Percentiles rank a stretch among this genome's conserved stretches.
phyloP scores from a whole-genome alignment of 495 filamentous ascomycete species.

The Hypoxylon intermedium region DNA sequence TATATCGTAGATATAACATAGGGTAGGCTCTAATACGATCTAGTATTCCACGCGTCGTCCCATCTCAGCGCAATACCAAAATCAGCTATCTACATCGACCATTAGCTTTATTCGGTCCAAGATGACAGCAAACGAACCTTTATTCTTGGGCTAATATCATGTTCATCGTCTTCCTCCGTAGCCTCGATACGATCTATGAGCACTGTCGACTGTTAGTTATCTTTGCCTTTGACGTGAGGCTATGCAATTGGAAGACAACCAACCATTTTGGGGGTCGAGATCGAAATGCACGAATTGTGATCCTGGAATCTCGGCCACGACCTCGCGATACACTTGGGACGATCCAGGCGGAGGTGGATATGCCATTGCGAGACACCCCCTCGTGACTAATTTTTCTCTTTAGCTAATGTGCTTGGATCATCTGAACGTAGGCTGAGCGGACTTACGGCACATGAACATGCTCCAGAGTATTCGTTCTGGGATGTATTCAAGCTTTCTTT shows the following conservation, averaged over 20 bases:
- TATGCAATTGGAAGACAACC: not conserved
- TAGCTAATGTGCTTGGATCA: not conserved
- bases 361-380: constrained; percentile 11
- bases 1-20: not conserved
- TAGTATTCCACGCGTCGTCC: not conserved
- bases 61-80: not conserved
- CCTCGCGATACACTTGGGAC: not conserved
- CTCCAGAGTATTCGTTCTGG: constrained; percentile 20
- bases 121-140: constrained; percentile 1
- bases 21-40: not conserved
- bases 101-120: not conserved
- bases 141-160: not conserved
- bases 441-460: constrained; percentile 21
- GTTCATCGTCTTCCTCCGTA: not conserved
- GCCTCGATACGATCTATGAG: not conserved
- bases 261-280: constrained; percentile 20
- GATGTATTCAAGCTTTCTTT: constrained; percentile 12
- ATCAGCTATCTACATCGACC: constrained; percentile 9
- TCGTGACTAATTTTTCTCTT: not conserved
- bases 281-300: constrained; percentile 10
- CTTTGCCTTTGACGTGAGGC: too few species aligned
- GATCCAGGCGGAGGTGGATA: not conserved
- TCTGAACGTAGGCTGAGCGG: not conserved
- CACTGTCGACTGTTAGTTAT: constrained; percentile 6
- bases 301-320: not conserved